Evolutionary conservation across 345 rosid genomes (phyloP).

Genomic region (Lepidium africanum): DNA sequence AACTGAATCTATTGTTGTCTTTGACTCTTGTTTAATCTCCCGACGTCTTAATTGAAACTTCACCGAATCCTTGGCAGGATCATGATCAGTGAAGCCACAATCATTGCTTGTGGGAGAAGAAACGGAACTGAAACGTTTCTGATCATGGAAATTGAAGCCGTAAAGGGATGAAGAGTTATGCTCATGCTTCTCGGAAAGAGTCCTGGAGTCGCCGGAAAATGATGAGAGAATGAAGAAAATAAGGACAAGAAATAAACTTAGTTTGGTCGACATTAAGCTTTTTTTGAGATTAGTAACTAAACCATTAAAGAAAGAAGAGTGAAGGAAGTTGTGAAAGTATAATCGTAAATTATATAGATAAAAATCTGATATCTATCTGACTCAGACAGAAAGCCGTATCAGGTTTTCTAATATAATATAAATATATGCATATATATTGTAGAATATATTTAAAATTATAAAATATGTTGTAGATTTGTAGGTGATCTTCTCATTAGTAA

Average conservation of each 20-base stretch:
- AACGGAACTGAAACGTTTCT: slow-evolving; percentile 49
- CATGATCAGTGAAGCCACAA: slow-evolving; percentile 33
- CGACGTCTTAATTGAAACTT: slow-evolving; percentile 50
- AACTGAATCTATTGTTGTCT: slow-evolving; percentile 36
- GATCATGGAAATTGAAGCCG: slow-evolving; percentile 48
- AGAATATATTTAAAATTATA: neutral
- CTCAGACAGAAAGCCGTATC: neutral
- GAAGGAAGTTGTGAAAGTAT: neutral
- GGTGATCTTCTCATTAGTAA: neutral
- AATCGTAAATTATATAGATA: neutral
- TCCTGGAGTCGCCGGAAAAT: slow-evolving; percentile 11
- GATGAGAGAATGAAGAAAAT: neutral
- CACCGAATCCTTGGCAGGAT: slow-evolving; percentile 24
- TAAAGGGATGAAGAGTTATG: slow-evolving; percentile 39
- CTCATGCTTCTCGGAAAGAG: slow-evolving; percentile 3
- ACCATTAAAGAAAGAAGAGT: neutral
- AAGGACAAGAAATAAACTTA: neutral
- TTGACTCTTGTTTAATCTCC: slow-evolving; percentile 14
- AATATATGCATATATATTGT: neutral
- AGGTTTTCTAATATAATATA: too few species aligned
- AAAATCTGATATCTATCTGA: neutral
- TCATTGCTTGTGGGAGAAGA: slow-evolving; percentile 51
- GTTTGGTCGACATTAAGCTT: slow-evolving; percentile 21
- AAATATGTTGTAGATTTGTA: neutral
- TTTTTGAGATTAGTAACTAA: neutral